phyloP scores from a whole-genome alignment of 2,329 filamentous ascomycete species.

The Cercospora sp. region DNA sequence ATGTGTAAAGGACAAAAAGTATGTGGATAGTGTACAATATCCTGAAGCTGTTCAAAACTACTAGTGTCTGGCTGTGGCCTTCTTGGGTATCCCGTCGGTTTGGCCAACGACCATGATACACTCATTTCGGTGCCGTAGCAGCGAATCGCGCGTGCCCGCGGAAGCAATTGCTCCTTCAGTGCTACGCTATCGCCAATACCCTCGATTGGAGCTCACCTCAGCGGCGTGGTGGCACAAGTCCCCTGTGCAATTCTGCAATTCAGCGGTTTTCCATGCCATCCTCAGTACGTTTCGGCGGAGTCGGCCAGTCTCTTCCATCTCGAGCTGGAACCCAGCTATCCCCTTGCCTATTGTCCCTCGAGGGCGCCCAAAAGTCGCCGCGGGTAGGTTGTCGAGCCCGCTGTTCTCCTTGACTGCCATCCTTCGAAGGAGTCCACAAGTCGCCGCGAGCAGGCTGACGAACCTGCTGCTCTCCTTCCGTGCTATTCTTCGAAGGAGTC shows the following conservation, averaged over 20 bases:
- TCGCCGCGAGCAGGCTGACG: neutral
- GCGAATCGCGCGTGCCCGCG: neutral
- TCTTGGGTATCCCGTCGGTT: neutral
- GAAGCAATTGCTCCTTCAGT: neutral
- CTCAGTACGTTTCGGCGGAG: conserved; percentile 8
- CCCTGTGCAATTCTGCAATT: neutral
- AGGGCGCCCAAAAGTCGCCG: neutral
- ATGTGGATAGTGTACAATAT: conserved; percentile 13
- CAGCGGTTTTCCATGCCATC: neutral
- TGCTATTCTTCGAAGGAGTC: neutral
- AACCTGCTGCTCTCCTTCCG: neutral
- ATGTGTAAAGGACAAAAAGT: conserved; percentile 5
- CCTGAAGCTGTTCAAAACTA: neutral
- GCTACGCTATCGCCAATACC: neutral
- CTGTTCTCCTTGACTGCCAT: neutral
- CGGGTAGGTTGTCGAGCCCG: neutral
- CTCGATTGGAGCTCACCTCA: neutral
- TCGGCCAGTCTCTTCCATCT: conserved; percentile 16
- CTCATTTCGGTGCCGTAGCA: neutral
- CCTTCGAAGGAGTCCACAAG: neutral
- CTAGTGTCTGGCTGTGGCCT: neutral
- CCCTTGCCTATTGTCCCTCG: neutral
- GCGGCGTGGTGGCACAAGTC: neutral
- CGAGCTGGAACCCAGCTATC: conserved; percentile 18
- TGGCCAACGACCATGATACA: neutral